phyloP scores from a whole-genome alignment of 2,329 filamentous ascomycete species.

The Leptodontidium sp. region DNA sequence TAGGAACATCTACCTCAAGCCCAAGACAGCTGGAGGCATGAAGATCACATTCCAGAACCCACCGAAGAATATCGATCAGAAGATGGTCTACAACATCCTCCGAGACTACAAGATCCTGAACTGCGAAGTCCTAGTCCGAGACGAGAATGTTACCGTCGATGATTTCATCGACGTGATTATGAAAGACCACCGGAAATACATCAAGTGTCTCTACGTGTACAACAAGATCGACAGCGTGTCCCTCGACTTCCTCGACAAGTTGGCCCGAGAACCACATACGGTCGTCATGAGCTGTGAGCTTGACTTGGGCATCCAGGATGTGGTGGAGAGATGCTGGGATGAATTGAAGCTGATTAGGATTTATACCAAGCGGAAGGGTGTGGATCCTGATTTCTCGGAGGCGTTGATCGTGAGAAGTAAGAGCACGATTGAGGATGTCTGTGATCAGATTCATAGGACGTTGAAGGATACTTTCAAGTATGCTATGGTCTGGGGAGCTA shows the following conservation, averaged over 20 bases:
- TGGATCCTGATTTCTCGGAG: conserved; percentile 88
- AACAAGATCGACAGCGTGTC: conserved; percentile 99
- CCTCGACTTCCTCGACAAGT: conserved; percentile 89
- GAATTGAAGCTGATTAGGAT: conserved; percentile 89
- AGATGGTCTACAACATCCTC: conserved; percentile 97
- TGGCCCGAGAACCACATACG: conserved; percentile 92
- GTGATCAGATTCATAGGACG: conserved; percentile 90
- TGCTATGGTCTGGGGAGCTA: conserved; percentile 96
- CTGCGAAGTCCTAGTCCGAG: conserved; percentile 92
- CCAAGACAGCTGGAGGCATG: conserved; percentile 96
- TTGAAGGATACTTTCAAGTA: conserved; percentile 99
- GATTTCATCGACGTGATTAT: conserved; percentile 99
- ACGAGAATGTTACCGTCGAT: conserved; percentile 95
- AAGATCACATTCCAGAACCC: conserved; percentile 95
- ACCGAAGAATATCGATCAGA: conserved; percentile 92
- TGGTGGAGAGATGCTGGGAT: conserved; percentile 94
- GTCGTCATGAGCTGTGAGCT: conserved; percentile 98
- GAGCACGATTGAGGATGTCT: conserved; percentile 94
- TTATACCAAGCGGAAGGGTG: conserved; percentile 96
- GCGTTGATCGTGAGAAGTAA: conserved; percentile 91
- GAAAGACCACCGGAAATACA: conserved; percentile 98
- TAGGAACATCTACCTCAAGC: conserved; percentile 96
- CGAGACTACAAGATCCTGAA: conserved; percentile 99
- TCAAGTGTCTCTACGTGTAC: conserved; percentile 93
- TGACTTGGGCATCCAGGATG: conserved; percentile 90